Evolutionary conservation across 768 basidiomycete species (phyloP).

Genomic region (Tephrocybe sp.): DNA sequence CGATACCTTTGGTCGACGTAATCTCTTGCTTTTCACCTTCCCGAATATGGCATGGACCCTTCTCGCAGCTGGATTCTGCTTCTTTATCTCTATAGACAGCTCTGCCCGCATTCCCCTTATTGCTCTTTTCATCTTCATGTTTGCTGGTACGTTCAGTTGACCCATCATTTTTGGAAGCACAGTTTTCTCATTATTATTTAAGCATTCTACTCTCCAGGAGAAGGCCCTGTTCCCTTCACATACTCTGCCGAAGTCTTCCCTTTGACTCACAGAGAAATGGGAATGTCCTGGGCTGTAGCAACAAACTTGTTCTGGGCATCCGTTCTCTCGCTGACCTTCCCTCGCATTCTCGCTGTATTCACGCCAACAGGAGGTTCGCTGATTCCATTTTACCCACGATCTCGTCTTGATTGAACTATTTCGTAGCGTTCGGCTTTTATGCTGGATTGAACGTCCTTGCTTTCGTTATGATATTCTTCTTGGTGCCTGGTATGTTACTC

Average conservation of each 20-base stretch:
- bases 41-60: constrained; percentile 78
- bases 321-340: constrained; percentile 58
- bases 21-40: constrained; percentile 73
- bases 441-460: constrained; percentile 49
- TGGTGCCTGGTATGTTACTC: constrained; percentile 43
- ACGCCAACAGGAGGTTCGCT: constrained; percentile 32
- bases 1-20: constrained; percentile 77
- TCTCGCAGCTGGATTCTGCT: constrained; percentile 73
- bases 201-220: constrained; percentile 78
- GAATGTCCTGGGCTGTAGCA: constrained; percentile 55
- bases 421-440: constrained; percentile 55
- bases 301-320: constrained; percentile 52
- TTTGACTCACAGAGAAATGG: constrained; percentile 71
- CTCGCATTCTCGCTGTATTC: constrained; percentile 47
- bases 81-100: constrained; percentile 41
- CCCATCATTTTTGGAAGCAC: background rate
- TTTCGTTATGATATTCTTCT: constrained; percentile 53
- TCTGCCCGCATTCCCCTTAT: constrained; percentile 40
- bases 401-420: background rate
- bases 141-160: constrained; percentile 27
- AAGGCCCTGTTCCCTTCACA: constrained; percentile 88
- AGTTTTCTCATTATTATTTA: background rate
- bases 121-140: constrained; percentile 41
- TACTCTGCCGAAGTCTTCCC: constrained; percentile 95
- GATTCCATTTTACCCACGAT: background rate